A percentile compares a stretch with the other conserved stretches of the same genome.
These are phyloP conservation scores for Wickerhamomyces xylosicus DNA, from an alignment of 805 yeast species.

Conservation along the genomic window DNA sequence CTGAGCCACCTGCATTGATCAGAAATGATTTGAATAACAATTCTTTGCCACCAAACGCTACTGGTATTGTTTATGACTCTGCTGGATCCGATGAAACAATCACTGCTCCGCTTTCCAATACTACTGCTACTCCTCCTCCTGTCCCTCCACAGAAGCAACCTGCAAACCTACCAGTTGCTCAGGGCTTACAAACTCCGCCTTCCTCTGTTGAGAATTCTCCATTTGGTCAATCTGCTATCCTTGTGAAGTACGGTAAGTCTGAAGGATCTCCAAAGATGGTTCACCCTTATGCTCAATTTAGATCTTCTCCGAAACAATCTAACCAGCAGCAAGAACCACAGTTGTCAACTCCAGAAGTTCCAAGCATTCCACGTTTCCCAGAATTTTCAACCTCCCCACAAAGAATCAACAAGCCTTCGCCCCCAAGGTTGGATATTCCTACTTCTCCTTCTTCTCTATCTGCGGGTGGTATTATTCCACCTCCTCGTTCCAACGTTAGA, in stretches of 20 bases:
- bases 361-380: not conserved
- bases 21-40: conserved; percentile 8
- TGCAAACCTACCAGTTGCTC: not conserved
- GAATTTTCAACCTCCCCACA: not conserved
- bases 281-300: not conserved
- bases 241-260: not conserved
- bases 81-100: not conserved
- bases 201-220: not conserved
- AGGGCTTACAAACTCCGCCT: not conserved
- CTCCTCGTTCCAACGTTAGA: not conserved
- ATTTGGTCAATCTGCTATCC: not conserved
- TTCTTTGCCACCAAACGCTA: conserved; percentile 6
- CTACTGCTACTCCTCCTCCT: not conserved
- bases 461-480: not conserved
- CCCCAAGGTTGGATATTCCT: not conserved
- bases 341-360: not conserved
- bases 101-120: not conserved
- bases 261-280: not conserved
- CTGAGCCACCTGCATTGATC: conserved; percentile 13
- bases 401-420: not conserved
- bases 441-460: not conserved
- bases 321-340: not conserved
- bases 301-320: not conserved
- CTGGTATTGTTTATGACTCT: not conserved
- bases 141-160: no score